Percentiles rank a stretch among this genome's conserved stretches.
phyloP scores from a whole-genome alignment of 2,329 filamentous ascomycete genomes.

The Pseudocercospora fijiensis region DNA sequence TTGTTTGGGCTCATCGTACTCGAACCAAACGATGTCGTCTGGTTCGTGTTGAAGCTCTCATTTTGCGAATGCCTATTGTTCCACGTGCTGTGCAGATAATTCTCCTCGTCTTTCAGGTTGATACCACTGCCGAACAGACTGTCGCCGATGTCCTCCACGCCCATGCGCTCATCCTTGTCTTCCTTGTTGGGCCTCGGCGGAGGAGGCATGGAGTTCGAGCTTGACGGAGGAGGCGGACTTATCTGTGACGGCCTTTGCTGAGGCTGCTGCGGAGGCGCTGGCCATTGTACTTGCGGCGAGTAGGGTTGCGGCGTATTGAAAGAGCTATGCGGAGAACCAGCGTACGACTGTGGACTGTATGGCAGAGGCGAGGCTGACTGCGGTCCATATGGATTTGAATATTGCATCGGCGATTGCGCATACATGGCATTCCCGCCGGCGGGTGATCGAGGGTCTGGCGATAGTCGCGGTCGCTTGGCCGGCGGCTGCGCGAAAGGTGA shows the following conservation, averaged over 20 bases:
- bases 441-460: constrained; percentile 64
- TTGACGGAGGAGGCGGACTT: constrained; percentile 27
- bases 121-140: constrained; percentile 82
- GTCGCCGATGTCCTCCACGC: constrained; percentile 75
- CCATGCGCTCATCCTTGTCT: constrained; percentile 58
- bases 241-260: constrained; percentile 26
- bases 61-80: constrained; percentile 46
- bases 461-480: constrained; percentile 70
- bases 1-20: constrained; percentile 41
- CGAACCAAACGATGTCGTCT: constrained; percentile 52
- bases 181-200: constrained; percentile 59
- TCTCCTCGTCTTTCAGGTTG: constrained; percentile 82
- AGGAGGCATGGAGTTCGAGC: constrained; percentile 54
- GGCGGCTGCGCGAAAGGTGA: constrained; percentile 59
- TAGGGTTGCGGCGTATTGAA: constrained; percentile 39
- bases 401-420: constrained; percentile 32
- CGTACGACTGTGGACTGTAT: constrained; percentile 31
- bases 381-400: constrained; percentile 42
- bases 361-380: constrained; percentile 33
- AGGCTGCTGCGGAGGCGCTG: constrained; percentile 24
- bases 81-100: constrained; percentile 70
- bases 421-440: constrained; percentile 55
- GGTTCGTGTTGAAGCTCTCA: constrained; percentile 35
- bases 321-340: constrained; percentile 30
- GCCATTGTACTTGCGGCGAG: constrained; percentile 24